Conservation (phyloP, 2,329 filamentous ascomycete genomes). For the Geosmithia flava region DNA sequence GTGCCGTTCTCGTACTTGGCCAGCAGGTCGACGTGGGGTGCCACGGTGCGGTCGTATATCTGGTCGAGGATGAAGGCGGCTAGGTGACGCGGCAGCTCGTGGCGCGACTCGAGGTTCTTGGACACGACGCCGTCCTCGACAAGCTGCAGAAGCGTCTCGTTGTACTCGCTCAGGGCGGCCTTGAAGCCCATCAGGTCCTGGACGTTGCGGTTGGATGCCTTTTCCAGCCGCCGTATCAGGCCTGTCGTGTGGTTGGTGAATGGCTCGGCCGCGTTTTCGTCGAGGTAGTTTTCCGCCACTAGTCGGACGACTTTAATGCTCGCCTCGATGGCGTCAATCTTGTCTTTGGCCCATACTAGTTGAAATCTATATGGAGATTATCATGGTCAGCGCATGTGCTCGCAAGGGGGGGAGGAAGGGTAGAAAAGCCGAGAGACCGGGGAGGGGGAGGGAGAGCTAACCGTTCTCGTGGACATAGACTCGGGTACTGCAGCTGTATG, state of each 20-base stretch:
- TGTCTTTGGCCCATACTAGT: constrained; percentile 66
- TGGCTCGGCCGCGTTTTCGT: constrained; percentile 50
- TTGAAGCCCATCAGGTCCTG: constrained; percentile 57
- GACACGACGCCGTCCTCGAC: constrained; percentile 60
- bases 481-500: constrained; percentile 76
- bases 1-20: constrained; percentile 80
- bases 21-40: constrained; percentile 73
- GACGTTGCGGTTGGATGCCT: constrained; percentile 56
- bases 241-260: constrained; percentile 64
- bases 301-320: constrained; percentile 59
- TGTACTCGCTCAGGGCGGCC: constrained; percentile 64
- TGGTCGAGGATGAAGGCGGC: constrained; percentile 76
- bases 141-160: constrained; percentile 52
- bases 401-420: background rate
- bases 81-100: constrained; percentile 57
- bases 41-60: constrained; percentile 85
- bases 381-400: constrained; percentile 7
- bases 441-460: constrained; percentile 18
- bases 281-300: constrained; percentile 67
- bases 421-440: too few relatives aligned
- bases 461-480: constrained; percentile 55
- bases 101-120: constrained; percentile 56
- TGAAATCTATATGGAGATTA: constrained; percentile 27
- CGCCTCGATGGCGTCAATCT: constrained; percentile 64
- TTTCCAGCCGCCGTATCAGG: constrained; percentile 64